These are phyloP conservation scores for Diutina pseudorugosa DNA, from an alignment of 1,139 yeast species.

Conservation along the genomic window DNA sequence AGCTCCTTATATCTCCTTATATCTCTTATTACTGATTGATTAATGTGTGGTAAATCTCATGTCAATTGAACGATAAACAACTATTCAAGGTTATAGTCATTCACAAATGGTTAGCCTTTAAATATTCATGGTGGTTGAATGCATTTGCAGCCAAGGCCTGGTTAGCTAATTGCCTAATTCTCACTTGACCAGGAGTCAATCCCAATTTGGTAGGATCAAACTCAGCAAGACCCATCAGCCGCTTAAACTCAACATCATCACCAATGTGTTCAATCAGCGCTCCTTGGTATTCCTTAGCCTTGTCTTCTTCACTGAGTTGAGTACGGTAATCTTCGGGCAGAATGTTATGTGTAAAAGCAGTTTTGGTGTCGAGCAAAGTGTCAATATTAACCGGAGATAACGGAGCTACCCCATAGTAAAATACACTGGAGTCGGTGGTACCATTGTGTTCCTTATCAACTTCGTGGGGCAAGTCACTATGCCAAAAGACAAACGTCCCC, in stretches of 20 bases:
- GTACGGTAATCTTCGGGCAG: not conserved
- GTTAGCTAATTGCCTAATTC: not conserved
- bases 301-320: not conserved
- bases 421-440: conserved; percentile 24
- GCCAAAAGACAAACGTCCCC: conserved; percentile 40
- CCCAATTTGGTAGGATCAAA: not conserved
- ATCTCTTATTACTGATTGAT: no score
- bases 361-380: not conserved
- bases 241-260: not conserved
- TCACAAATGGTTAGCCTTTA: not conserved
- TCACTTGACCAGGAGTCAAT: not conserved
- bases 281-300: conserved; percentile 3
- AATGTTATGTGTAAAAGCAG: not conserved
- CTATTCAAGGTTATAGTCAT: not conserved
- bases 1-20: no score
- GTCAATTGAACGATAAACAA: not conserved
- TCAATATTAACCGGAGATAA: conserved; percentile 5
- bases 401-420: conserved; percentile 20
- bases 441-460: conserved; percentile 33
- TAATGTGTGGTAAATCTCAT: no score
- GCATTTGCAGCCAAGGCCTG: not conserved
- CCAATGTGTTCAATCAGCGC: not conserved
- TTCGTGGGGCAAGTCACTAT: conserved; percentile 34
- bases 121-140: not conserved
- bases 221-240: not conserved